Conservation (phyloP, 2,329 filamentous ascomycete genomes). For the Colletotrichum scovillei region DNA sequence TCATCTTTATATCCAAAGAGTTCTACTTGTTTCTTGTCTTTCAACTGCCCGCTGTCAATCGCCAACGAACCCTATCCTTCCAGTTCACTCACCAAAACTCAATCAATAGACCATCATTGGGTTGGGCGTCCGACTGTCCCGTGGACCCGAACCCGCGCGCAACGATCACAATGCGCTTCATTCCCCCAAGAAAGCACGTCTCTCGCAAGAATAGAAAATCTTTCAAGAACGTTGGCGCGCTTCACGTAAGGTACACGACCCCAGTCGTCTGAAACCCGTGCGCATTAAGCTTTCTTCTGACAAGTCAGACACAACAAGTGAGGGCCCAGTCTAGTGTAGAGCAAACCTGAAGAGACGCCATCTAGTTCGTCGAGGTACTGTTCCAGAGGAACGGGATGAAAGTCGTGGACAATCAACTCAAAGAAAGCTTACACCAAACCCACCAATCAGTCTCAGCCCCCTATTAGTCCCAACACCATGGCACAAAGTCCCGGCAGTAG, state of each 20-base stretch:
- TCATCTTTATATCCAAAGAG: constrained; percentile 13
- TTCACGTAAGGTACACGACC: constrained; percentile 11
- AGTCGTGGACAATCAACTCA: neutral
- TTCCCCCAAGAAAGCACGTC: neutral
- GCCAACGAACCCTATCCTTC: neutral
- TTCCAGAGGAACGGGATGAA: neutral
- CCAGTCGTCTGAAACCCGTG: constrained; percentile 15
- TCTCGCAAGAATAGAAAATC: neutral
- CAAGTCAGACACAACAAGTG: neutral
- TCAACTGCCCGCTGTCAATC: neutral
- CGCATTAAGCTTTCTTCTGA: neutral
- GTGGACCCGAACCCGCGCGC: neutral
- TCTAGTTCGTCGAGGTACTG: neutral
- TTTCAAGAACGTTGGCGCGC: constrained; percentile 19
- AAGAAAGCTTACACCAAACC: neutral
- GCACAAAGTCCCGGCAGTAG: neutral
- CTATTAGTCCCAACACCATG: neutral
- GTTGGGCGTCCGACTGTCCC: neutral
- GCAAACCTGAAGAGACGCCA: neutral
- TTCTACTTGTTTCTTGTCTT: too few species aligned
- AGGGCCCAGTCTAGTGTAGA: too few species aligned
- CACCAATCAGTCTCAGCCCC: neutral
- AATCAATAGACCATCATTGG: neutral
- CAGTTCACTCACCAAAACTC: neutral
- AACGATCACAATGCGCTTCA: neutral